A percentile compares a stretch with the other conserved stretches of the same genome.
phyloP scores from a whole-genome alignment of 2,329 filamentous ascomycete species.

The Raffaelea ambrosiae region DNA sequence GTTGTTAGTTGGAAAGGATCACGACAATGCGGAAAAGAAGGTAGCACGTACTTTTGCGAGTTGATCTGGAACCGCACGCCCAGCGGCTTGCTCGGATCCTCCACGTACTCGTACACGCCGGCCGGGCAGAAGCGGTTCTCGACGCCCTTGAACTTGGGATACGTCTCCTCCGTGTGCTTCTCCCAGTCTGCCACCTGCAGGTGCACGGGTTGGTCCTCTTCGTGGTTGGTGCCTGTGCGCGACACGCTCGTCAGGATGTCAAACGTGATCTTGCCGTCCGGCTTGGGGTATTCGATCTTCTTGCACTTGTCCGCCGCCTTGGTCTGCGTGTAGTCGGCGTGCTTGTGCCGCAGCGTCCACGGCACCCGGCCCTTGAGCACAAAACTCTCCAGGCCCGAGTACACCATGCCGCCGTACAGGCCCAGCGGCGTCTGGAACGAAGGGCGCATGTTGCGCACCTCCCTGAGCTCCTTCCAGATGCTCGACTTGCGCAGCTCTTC shows the following conservation, averaged over 20 bases:
- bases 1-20: neutral
- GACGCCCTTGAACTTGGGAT: conserved; percentile 80
- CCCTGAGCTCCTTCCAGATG: conserved; percentile 90
- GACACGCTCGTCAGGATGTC: conserved; percentile 94
- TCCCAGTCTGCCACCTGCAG: conserved; percentile 95
- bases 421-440: conserved; percentile 86
- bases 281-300: conserved; percentile 96
- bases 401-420: conserved; percentile 80
- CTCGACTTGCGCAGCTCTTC: conserved; percentile 73
- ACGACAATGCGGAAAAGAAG: neutral
- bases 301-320: conserved; percentile 68
- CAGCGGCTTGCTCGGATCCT: conserved; percentile 76
- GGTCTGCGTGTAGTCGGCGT: conserved; percentile 69
- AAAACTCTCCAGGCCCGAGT: conserved; percentile 88
- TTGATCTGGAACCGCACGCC: conserved; percentile 98
- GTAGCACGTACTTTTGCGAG: conserved; percentile 73
- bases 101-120: conserved; percentile 95
- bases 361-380: conserved; percentile 76
- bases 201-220: conserved; percentile 96
- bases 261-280: conserved; percentile 89
- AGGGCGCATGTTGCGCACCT: conserved; percentile 95
- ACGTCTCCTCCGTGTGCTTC: conserved; percentile 73
- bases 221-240: conserved; percentile 93
- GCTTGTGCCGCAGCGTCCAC: conserved; percentile 86
- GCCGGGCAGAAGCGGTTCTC: conserved; percentile 97